Evolutionary conservation across 441 rosid genomes (phyloP), one percentile per base, ranked within the genome.

Genomic region (Aleurites moluccanus): DNA sequence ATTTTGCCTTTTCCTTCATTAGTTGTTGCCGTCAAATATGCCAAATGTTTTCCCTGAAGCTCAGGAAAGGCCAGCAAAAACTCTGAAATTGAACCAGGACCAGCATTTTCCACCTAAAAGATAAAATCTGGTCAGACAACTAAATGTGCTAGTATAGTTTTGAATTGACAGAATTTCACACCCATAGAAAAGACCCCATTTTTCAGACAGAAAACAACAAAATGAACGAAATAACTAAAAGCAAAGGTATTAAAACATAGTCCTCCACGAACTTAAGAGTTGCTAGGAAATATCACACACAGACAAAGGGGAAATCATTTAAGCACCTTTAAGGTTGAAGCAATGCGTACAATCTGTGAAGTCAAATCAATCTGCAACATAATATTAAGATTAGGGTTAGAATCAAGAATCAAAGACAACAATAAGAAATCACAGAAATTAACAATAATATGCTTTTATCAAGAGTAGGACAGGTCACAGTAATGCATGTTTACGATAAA

Each of bases 361-460:
- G 93, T 90, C 80, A 90, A 85, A 88, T 94, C 97, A 85, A 94
- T 82, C 99, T 94, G 89, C 89, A 86, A 66, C 35, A 60, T 6
- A 47, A 40, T 30, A n/a, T n/a, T 35, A 62, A 40, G 67, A 15
- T 13, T 16, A 55, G 59, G 16, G 25, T 74, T 10, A 62, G 2
- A 10, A 69, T 28, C n/a, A 53, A 49, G 13, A 63, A 35, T 35
- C 21, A 21, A 35, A 53, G 6, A 64, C 13, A 5, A 16, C 9
- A 1, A 15, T 8, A 47, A 9, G 35, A 52, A 20, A 20, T 7
- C 40, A 61, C 15, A 28, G 40, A 20, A 61, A 61, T 61, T 42
- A 28, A 61, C n/a, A 61, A 61, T 4, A 61, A 61, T 35, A 35
- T 35, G 28, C 6, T 23, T 57, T 13, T 11, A 57, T 23, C 63